Evolutionary conservation across 305 asterid genomes (phyloP).

Genomic region (Fraxinus xanthoxyloides): DNA sequence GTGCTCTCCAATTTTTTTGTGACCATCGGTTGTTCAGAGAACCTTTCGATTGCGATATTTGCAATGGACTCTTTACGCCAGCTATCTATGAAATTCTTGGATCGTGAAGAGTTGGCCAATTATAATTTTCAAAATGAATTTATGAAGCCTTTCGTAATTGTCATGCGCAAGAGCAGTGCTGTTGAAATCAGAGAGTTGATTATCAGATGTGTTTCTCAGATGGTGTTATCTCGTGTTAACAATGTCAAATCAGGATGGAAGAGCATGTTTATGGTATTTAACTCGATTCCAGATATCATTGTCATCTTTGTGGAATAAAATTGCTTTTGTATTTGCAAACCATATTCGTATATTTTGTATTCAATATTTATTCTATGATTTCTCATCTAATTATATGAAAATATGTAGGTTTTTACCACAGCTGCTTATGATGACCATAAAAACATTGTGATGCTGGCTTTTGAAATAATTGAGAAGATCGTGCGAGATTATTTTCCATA

Average conservation of each 20-base stretch:
- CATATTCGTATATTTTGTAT: constrained; percentile 4
- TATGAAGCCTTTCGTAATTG: constrained; percentile 98
- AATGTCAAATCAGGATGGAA: constrained; percentile 99
- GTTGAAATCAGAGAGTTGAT: constrained; percentile 97
- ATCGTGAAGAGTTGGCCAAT: constrained; percentile 97
- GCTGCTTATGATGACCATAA: constrained; percentile 98
- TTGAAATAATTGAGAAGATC: constrained; percentile 93
- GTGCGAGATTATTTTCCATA: constrained; percentile 96
- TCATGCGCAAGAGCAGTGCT: constrained; percentile 97
- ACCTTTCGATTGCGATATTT: constrained; percentile 36
- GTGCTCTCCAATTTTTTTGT: constrained; percentile 92
- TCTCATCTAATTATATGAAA: constrained; percentile 20
- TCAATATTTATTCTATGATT: not conserved
- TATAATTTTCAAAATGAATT: constrained; percentile 98
- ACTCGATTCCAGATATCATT: constrained; percentile 22
- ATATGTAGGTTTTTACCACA: constrained; percentile 90
- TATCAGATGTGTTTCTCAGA: constrained; percentile 94
- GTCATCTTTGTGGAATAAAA: constrained; percentile 13
- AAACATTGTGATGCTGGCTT: constrained; percentile 89
- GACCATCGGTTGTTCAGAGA: constrained; percentile 36
- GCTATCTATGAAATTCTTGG: constrained; percentile 78
- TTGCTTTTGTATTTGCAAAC: constrained; percentile 3
- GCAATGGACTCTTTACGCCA: constrained; percentile 38
- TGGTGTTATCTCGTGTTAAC: constrained; percentile 94
- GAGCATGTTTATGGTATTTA: constrained; percentile 97